A percentile compares a stretch with the other conserved stretches of the same genome.
Conservation (phyloP, 805 yeast genomes). For the Debaryomyces castellii region DNA sequence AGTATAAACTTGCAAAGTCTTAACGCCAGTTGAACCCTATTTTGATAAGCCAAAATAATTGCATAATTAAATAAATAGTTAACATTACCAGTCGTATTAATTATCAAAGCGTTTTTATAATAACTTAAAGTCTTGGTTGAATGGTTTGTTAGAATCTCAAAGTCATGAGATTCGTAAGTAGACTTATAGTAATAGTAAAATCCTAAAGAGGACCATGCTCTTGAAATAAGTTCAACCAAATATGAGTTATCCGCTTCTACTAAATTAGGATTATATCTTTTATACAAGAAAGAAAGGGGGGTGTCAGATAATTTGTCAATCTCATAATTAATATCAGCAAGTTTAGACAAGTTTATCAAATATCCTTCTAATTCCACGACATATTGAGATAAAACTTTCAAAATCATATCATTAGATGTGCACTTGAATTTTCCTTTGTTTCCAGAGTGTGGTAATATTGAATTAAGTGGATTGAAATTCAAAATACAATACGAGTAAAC, state of each 20-base stretch:
- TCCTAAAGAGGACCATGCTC: slow-evolving; percentile 40
- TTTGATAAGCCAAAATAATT: slow-evolving; percentile 43
- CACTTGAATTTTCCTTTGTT: slow-evolving; percentile 22
- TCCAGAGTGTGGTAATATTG: slow-evolving; percentile 16
- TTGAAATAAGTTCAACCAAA: slow-evolving; percentile 27
- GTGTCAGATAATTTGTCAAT: slow-evolving; percentile 12
- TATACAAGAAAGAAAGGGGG: slow-evolving; percentile 34
- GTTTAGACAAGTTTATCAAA: slow-evolving; percentile 19
- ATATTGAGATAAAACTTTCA: slow-evolving; percentile 16
- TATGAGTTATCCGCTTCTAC: slow-evolving; percentile 24
- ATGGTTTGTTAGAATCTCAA: slow-evolving; percentile 14
- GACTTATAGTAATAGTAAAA: slow-evolving; percentile 27
- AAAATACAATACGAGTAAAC: slow-evolving; percentile 31
- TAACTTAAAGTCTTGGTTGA: slow-evolving; percentile 16
- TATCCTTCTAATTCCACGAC: slow-evolving; percentile 20
- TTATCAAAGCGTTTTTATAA: slow-evolving; percentile 36
- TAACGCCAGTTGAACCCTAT: slow-evolving; percentile 43
- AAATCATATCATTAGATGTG: slow-evolving; percentile 20
- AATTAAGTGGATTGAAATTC: slow-evolving; percentile 36
- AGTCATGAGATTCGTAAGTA: slow-evolving; percentile 23
- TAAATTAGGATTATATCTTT: slow-evolving; percentile 32
- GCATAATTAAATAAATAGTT: slow-evolving; percentile 44
- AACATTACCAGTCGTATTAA: slow-evolving; percentile 34
- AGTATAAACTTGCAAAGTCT: slow-evolving; percentile 49
- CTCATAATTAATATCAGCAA: slow-evolving; percentile 30